These are phyloP conservation scores for Ustilago loliicola DNA, from an alignment of 1,284 basidiomycete genomes.

Conservation along the genomic window DNA sequence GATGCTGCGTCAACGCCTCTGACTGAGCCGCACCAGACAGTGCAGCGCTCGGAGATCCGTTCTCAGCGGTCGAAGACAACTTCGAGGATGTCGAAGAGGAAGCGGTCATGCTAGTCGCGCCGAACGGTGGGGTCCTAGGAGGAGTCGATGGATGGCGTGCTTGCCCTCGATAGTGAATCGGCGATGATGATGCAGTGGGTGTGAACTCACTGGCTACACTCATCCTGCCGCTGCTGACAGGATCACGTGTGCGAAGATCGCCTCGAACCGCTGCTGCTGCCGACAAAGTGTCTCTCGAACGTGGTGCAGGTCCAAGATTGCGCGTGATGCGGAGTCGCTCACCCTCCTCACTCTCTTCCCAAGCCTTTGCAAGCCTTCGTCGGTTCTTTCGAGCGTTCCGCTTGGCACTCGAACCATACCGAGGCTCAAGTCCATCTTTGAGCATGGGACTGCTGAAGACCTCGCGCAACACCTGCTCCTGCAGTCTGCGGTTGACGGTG, in stretches of 20 bases:
- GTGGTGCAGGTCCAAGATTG: constrained; percentile 28
- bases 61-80: constrained; percentile 12
- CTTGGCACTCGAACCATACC: constrained; percentile 48
- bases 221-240: constrained; percentile 39
- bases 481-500: constrained; percentile 66
- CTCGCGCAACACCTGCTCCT: constrained; percentile 69
- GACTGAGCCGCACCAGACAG: constrained; percentile 18
- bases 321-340: constrained; percentile 42
- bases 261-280: constrained; percentile 11
- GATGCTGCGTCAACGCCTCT: constrained; percentile 25
- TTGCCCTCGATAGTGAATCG: constrained; percentile 38
- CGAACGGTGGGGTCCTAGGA: constrained; percentile 42
- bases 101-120: constrained; percentile 29
- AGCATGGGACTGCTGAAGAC: constrained; percentile 65
- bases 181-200: constrained; percentile 39
- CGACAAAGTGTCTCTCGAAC: constrained; percentile 13
- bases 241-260: constrained; percentile 37
- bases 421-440: constrained; percentile 47
- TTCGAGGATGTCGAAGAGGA: constrained; percentile 47
- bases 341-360: constrained; percentile 65
- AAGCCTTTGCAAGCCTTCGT: constrained; percentile 60
- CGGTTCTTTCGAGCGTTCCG: constrained; percentile 56
- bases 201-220: constrained; percentile 46
- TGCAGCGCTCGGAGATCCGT: constrained; percentile 17
- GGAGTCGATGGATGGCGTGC: constrained; percentile 47